A percentile compares a stretch with the other conserved stretches of the same genome.
Evolutionary conservation across 108 stramenopile species (phyloP).

Genomic region (Hondaea fermentalgiana): DNA sequence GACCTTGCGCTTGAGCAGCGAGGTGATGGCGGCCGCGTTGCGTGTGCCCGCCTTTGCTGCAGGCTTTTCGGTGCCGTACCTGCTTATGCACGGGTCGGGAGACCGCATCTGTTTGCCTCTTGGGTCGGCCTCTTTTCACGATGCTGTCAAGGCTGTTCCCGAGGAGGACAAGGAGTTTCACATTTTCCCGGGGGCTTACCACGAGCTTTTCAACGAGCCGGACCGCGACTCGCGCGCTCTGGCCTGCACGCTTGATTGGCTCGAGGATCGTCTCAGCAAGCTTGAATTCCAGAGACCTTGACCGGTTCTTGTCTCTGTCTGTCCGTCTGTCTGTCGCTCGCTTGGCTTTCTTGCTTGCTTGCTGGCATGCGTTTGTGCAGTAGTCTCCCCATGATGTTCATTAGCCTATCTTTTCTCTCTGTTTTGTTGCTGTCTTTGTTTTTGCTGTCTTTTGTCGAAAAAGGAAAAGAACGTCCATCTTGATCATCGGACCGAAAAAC

Average conservation of each 20-base stretch:
- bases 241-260: not conserved
- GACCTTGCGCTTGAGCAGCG: not conserved
- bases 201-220: slow-evolving; percentile 16
- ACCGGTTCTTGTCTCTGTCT: too few relatives aligned
- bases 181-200: not conserved
- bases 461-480: too few relatives aligned
- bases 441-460: too few relatives aligned
- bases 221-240: not conserved
- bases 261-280: not conserved
- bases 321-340: too few relatives aligned
- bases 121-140: not conserved
- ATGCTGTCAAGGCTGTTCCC: not conserved
- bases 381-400: too few relatives aligned
- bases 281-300: not conserved
- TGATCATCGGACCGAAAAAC: too few relatives aligned
- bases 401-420: too few relatives aligned
- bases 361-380: too few relatives aligned
- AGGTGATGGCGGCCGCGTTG: not conserved
- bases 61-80: not conserved
- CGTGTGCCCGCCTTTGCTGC: not conserved
- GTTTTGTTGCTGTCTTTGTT: too few relatives aligned
- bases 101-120: not conserved
- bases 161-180: not conserved
- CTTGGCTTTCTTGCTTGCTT: too few relatives aligned
- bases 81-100: not conserved